Evolutionary conservation across 257 asterid species (phyloP).

Genomic region (Fraxinus anomala): DNA sequence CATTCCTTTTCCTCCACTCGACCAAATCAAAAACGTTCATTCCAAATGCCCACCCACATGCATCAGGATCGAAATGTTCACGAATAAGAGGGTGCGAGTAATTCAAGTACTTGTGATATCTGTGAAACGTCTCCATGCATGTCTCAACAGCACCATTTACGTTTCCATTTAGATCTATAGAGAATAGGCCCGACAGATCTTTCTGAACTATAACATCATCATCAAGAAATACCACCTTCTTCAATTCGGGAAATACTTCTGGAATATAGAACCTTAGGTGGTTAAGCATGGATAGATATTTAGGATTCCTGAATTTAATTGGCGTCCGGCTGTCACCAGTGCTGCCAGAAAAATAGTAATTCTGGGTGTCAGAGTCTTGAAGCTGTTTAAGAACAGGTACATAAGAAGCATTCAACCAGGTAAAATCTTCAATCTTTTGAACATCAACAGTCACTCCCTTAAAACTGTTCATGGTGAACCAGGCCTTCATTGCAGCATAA

Average conservation of each 20-base stretch:
- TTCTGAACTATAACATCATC: constrained; percentile 54
- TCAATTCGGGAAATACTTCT: constrained; percentile 46
- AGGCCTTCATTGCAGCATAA: constrained; percentile 53
- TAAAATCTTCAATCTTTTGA: constrained; percentile 46
- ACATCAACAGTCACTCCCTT: constrained; percentile 46
- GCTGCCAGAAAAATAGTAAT: constrained; percentile 44
- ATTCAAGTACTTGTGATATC: constrained; percentile 52
- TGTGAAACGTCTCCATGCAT: constrained; percentile 51
- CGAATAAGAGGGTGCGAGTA: constrained; percentile 48
- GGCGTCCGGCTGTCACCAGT: constrained; percentile 42
- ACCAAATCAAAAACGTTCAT: constrained; percentile 54
- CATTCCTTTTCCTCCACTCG: constrained; percentile 51
- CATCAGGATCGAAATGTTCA: constrained; percentile 52
- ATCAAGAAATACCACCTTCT: constrained; percentile 48
- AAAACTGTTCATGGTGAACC: constrained; percentile 50
- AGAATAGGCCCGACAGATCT: constrained; percentile 45
- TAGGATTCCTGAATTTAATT: constrained; percentile 50
- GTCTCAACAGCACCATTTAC: constrained; percentile 61
- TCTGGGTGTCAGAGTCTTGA: constrained; percentile 46
- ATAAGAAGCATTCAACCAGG: constrained; percentile 49
- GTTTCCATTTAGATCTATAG: constrained; percentile 46
- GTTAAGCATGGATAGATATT: constrained; percentile 51
- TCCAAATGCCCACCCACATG: constrained; percentile 62
- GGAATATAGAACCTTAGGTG: constrained; percentile 55
- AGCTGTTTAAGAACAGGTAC: constrained; percentile 54